Evolutionary conservation across 2,329 filamentous ascomycete genomes (phyloP).

Genomic region (Tolypocladium guangdongense): DNA sequence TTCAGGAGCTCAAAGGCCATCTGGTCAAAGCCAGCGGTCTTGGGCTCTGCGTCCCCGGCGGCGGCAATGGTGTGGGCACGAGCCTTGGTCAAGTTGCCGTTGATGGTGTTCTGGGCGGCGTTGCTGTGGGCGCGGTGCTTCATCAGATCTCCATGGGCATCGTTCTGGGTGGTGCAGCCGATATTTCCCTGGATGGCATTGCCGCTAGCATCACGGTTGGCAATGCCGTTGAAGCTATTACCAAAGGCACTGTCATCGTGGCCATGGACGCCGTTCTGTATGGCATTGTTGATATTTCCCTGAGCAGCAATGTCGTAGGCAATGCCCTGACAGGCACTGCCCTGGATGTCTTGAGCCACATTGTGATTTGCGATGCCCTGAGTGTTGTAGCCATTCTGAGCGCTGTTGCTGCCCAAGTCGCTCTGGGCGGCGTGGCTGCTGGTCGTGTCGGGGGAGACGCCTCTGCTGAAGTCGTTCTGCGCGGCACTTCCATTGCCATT

Average conservation of each 20-base stretch:
- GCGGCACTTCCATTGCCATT: neutral
- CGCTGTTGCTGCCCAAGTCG: neutral
- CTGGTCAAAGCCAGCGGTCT: neutral
- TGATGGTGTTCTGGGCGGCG: neutral
- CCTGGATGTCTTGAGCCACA: neutral
- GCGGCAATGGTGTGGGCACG: neutral
- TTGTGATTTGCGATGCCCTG: neutral
- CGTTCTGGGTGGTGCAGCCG: neutral
- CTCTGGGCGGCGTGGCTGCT: neutral
- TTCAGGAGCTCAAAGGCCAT: slow-evolving; percentile 3
- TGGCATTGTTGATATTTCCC: neutral
- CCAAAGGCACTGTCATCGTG: neutral
- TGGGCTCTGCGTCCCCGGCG: neutral
- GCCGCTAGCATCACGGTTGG: neutral
- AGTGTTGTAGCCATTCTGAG: neutral
- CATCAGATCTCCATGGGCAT: neutral
- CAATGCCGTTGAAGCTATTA: neutral
- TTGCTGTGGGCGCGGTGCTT: neutral
- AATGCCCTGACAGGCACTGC: neutral
- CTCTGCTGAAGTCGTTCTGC: neutral
- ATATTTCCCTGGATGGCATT: too few relatives aligned
- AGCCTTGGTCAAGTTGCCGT: neutral
- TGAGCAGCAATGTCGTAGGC: neutral
- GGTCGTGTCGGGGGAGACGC: neutral
- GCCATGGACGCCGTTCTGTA: neutral